Evolutionary conservation across 768 basidiomycete species (phyloP).

Genomic region (Neoboletus subvelutipes): DNA sequence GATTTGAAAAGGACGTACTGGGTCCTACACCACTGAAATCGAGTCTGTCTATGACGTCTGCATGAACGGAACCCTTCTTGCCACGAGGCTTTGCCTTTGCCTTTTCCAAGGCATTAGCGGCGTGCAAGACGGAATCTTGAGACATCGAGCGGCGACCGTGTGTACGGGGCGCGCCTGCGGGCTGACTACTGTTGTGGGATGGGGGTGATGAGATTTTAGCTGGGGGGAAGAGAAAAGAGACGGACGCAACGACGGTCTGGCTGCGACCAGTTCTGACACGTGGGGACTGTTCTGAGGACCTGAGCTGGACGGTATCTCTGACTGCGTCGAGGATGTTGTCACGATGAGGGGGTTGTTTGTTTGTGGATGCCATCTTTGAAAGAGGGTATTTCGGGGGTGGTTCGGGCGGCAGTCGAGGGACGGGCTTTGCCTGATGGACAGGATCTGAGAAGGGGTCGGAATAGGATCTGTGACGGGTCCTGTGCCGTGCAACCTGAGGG

Average conservation of each 20-base stretch:
- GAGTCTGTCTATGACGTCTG: slow-evolving; percentile 87
- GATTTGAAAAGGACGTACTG: slow-evolving; percentile 49
- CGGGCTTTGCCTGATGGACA: slow-evolving; percentile 25
- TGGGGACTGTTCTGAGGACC: slow-evolving; percentile 41
- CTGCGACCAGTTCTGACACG: slow-evolving; percentile 54
- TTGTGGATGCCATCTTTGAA: slow-evolving; percentile 26
- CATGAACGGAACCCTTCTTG: slow-evolving; percentile 78
- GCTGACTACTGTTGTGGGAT: slow-evolving; percentile 20
- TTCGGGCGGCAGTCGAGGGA: slow-evolving; percentile 44
- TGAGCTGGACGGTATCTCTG: slow-evolving; percentile 65
- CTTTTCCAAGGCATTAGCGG: slow-evolving; percentile 43
- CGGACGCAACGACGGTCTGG: slow-evolving; percentile 45
- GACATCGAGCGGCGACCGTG: slow-evolving; percentile 48
- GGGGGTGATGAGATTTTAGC: slow-evolving; percentile 20
- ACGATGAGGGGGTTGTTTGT: slow-evolving; percentile 35
- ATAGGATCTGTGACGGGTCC: slow-evolving; percentile 43
- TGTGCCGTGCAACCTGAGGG: slow-evolving; percentile 23
- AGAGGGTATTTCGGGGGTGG: slow-evolving; percentile 32
- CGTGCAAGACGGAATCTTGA: slow-evolving; percentile 45
- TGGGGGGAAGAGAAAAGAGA: slow-evolving; percentile 8
- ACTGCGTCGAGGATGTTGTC: slow-evolving; percentile 59
- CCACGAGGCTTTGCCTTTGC: slow-evolving; percentile 47
- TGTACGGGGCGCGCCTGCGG: slow-evolving; percentile 23
- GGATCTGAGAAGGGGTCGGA: slow-evolving; percentile 57
- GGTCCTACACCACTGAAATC: slow-evolving; percentile 84